Evolutionary conservation across 768 basidiomycete genomes (phyloP), one percentile per base, ranked within the genome.

Genomic region (Boletus huronensis): DNA sequence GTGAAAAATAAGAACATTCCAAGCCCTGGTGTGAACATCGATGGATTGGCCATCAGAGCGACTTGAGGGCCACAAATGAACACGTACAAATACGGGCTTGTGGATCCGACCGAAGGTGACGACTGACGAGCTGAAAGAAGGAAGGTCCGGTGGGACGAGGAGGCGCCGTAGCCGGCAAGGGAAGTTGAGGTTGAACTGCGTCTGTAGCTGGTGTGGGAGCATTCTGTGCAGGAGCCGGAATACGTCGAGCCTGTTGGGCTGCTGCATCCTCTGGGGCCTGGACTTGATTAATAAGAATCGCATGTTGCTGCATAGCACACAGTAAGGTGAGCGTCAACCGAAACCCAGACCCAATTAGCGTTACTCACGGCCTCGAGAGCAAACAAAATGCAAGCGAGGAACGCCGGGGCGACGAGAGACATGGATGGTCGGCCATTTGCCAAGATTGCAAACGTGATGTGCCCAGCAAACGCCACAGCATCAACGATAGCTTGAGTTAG

Each of bases 391-490:
- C 88, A 88, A 11, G 90, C 86, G 25, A 95, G 64, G 63, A 93
- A 95, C 0, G 91, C 90, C 2, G 93, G 92, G 0, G 88, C 87
- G 38, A 94, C 77, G 25, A 94, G 77, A 1, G 91, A 85, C 23
- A 96, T 70, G 1, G 91, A 92, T 2, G 91, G 82, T 29, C 85
- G 75, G 40, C 92, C 92, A 57, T 94, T 88, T 3, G 89, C 84
- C 35, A 94, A 73, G 52, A 95, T 87, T 5, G 90, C 91, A 54
- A 96, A 87, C 0, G 92, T 94, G 50, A 94, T 84, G 62, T 95
- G 91, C 0, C 88, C 88, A 19, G 90, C 89, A 66, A 96, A 95
- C 0, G 89, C 84, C 40, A 93, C 84, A 0, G 88, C 82, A 64
- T 97, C 93, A 19, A 90, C 80, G 1, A 85, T 80, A 6, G 87